These are phyloP conservation scores for Giardia duodenalis DNA, from an alignment of 208 protist genomes.

Conservation along the genomic window DNA sequence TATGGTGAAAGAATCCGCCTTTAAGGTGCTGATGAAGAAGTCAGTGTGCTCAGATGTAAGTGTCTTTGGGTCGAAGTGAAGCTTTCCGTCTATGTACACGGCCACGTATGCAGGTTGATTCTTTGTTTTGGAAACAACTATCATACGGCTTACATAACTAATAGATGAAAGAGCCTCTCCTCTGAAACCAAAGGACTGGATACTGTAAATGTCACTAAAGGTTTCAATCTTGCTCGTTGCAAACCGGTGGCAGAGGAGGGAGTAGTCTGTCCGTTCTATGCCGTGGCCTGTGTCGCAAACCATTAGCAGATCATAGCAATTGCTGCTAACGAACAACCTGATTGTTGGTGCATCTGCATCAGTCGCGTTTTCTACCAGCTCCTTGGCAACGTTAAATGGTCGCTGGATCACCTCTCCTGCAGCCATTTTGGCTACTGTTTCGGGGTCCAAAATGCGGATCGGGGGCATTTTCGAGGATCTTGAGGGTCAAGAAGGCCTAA, in stretches of 20 bases:
- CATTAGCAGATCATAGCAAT: not conserved
- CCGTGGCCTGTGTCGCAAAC: not conserved
- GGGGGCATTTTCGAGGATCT: no score
- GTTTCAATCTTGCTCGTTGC: not conserved
- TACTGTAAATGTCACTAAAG: not conserved
- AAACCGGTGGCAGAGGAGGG: not conserved
- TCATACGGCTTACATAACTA: not conserved
- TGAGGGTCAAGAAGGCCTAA: no score
- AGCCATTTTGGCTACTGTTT: not conserved
- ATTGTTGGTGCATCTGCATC: slow-evolving; percentile 9
- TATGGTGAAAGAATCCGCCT: not conserved
- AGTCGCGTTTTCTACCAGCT: slow-evolving; percentile 6
- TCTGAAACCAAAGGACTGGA: slow-evolving; percentile 26
- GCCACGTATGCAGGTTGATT: not conserved
- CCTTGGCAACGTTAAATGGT: not conserved
- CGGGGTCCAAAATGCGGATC: not conserved
- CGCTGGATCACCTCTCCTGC: slow-evolving; percentile 15
- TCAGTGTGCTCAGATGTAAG: not conserved
- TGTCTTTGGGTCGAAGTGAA: not conserved
- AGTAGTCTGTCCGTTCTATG: not conserved
- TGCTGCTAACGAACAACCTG: not conserved
- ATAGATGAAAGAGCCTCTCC: slow-evolving; percentile 8
- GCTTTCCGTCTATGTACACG: not conserved
- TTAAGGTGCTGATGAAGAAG: not conserved
- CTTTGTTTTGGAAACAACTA: not conserved